Evolutionary conservation across 2,329 filamentous ascomycete genomes (phyloP).

Genomic region (Trichoderma aggressivum): DNA sequence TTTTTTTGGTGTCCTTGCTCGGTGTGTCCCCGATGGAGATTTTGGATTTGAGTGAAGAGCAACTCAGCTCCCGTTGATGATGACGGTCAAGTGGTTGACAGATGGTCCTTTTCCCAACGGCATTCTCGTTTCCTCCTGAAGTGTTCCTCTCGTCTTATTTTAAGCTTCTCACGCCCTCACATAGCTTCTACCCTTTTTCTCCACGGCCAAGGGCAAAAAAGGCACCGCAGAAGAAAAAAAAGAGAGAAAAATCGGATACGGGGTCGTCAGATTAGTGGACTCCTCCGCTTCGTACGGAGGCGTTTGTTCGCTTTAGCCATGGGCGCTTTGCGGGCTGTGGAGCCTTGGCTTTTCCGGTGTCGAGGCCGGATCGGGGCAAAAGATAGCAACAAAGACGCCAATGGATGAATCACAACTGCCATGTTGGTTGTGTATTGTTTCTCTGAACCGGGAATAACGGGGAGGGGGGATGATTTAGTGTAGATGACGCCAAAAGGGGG

Average conservation of each 20-base stretch:
- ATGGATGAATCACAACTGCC: neutral
- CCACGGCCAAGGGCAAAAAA: neutral
- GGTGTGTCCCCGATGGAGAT: neutral
- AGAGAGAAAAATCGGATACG: slow-evolving; percentile 3
- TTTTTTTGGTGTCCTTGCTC: neutral
- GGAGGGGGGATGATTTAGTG: neutral
- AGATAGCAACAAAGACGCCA: slow-evolving; percentile 8
- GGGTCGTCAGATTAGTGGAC: neutral
- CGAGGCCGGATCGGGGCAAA: slow-evolving; percentile 11
- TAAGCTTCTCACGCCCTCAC: neutral
- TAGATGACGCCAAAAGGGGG: neutral
- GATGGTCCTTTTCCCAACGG: neutral
- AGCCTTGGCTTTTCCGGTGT: slow-evolving; percentile 1
- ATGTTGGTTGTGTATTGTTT: neutral
- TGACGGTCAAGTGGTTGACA: neutral
- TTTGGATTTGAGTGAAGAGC: neutral
- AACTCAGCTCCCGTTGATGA: neutral
- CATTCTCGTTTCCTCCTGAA: neutral
- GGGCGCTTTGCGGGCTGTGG: neutral
- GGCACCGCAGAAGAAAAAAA: neutral
- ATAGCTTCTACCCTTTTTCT: neutral
- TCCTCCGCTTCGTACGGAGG: neutral
- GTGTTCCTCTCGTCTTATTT: neutral
- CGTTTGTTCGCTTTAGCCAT: neutral
- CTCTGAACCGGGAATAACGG: neutral